Percentiles rank a stretch among this genome's conserved stretches.
phyloP scores from a whole-genome alignment of 305 asterid genomes.

The Nicotiana rustica region DNA sequence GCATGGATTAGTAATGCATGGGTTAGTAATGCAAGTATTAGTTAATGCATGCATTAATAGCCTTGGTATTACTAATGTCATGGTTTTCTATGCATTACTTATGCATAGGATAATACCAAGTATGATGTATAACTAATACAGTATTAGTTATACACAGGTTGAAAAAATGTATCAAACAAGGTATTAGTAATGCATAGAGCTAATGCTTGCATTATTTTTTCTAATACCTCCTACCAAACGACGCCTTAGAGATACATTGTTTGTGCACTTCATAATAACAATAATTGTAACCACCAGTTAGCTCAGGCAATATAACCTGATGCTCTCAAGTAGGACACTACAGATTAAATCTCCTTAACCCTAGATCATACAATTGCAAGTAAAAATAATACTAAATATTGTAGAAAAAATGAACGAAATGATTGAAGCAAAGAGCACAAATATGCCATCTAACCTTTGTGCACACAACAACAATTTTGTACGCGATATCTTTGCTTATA shows the following conservation, averaged over 20 bases:
- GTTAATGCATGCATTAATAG: no score
- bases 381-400: neutral
- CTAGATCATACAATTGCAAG: slow-evolving; percentile 22
- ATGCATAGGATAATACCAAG: no score
- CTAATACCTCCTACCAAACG: no score
- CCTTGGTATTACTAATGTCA: no score
- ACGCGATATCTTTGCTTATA: slow-evolving; percentile 3
- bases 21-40: no score
- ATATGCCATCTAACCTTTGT: neutral
- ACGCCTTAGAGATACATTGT: neutral
- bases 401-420: neutral
- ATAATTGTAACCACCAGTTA: neutral
- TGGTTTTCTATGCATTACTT: no score
- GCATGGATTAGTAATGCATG: no score
- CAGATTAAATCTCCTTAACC: neutral
- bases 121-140: no score
- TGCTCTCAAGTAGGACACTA: neutral
- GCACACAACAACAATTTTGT: slow-evolving; percentile 27
- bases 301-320: slow-evolving; percentile 9
- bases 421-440: slow-evolving; percentile 1
- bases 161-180: no score
- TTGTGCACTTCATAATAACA: slow-evolving; percentile 13
- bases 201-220: no score
- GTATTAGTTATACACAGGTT: no score
- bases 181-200: no score